Evolutionary conservation across 2,329 filamentous ascomycete genomes (phyloP).

Genomic region (Stachybotrys chartarum): DNA sequence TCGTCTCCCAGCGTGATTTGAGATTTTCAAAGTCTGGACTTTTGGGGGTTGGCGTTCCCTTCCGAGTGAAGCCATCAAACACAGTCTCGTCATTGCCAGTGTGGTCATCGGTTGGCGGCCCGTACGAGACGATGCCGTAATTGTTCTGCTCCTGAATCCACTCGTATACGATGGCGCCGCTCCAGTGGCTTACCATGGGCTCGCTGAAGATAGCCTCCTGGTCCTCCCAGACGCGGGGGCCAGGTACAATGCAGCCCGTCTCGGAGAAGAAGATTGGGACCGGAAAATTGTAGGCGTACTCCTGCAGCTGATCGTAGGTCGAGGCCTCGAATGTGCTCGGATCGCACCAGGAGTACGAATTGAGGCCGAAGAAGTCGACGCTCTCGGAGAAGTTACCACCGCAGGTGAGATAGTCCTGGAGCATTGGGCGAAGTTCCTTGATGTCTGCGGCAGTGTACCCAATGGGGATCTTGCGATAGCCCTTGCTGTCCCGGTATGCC

Average conservation of each 20-base stretch:
- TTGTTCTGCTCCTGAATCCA: conserved; percentile 82
- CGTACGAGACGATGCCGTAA: conserved; percentile 77
- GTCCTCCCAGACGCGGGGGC: conserved; percentile 59
- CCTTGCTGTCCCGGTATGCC: conserved; percentile 66
- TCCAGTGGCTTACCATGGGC: conserved; percentile 64
- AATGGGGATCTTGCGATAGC: conserved; percentile 73
- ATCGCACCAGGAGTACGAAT: conserved; percentile 79
- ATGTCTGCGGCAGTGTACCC: conserved; percentile 88
- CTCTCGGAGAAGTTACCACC: conserved; percentile 61
- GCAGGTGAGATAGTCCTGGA: conserved; percentile 71
- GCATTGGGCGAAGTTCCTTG: conserved; percentile 54
- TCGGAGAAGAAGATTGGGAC: conserved; percentile 90
- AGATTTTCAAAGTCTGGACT: conserved; percentile 74
- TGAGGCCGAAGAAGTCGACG: conserved; percentile 78
- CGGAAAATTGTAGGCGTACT: conserved; percentile 61
- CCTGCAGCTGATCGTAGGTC: conserved; percentile 63
- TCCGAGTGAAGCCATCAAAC: conserved; percentile 60
- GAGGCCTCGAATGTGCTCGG: conserved; percentile 49
- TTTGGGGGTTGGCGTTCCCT: conserved; percentile 66
- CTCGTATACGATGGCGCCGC: conserved; percentile 79
- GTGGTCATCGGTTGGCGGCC: conserved; percentile 44
- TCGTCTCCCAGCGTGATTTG: conserved; percentile 65
- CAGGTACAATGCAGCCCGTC: conserved; percentile 68
- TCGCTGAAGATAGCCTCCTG: conserved; percentile 70
- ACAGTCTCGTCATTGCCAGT: conserved; percentile 46